Percentiles rank a stretch among this genome's conserved stretches.
phyloP scores from a whole-genome alignment of 768 basidiomycete species.

The Obba rivulosa region DNA sequence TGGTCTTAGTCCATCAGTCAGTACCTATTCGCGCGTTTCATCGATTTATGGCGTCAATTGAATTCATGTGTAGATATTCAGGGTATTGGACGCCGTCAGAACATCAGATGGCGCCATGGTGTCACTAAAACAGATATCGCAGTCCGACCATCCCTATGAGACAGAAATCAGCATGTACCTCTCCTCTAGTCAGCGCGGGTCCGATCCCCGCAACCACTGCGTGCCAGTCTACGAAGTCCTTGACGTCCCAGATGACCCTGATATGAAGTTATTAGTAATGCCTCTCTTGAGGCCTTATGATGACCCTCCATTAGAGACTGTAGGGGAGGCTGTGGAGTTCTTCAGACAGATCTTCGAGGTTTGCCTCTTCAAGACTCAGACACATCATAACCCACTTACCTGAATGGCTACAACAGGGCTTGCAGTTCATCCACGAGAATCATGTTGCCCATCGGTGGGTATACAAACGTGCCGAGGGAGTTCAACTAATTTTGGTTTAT shows the following conservation, averaged over 20 bases:
- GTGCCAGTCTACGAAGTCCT: constrained; percentile 17
- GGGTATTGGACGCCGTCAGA: constrained; percentile 13
- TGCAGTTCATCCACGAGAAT: constrained; percentile 30
- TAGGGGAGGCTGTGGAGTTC: constrained; percentile 31
- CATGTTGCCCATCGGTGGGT: constrained; percentile 29
- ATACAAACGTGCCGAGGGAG: no score
- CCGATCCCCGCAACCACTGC: constrained; percentile 19
- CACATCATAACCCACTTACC: no score
- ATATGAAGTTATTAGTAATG: constrained; percentile 23
- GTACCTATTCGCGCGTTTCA: background rate
- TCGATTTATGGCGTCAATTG: no score
- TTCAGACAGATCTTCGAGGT: constrained; percentile 30
- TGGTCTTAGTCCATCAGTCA: background rate
- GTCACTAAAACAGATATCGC: constrained; percentile 9
- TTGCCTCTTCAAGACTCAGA: no score
- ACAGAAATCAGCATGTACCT: constrained; percentile 3
- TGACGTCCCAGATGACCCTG: constrained; percentile 3
- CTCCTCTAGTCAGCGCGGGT: background rate
- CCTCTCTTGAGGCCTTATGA: constrained; percentile 23
- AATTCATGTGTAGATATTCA: background rate
- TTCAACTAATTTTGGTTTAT: background rate
- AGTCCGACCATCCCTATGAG: constrained; percentile 11
- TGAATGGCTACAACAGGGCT: no score
- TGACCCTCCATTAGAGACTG: constrained; percentile 24
- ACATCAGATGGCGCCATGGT: constrained; percentile 11